Evolutionary conservation across 257 asterid species (phyloP), one percentile per base, ranked within the genome.

Genomic region (Anisodus acutangulus): DNA sequence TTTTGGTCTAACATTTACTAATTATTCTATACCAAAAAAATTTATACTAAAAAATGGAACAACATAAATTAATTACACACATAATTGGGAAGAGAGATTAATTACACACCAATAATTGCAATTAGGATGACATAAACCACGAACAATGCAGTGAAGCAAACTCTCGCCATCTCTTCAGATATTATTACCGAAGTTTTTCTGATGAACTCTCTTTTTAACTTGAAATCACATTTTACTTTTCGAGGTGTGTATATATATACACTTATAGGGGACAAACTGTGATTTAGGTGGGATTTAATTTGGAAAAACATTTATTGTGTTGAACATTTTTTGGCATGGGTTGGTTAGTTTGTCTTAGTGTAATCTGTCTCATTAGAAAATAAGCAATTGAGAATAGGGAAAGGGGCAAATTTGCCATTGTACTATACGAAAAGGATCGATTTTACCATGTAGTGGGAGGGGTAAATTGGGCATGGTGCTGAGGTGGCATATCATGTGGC

Each of bases 81-180:
- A 17, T 41, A 70, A 12, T 15, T 68, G 16, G 5, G 13, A 39
- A 39, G 12, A 37, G 51, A 39, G 78, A 68, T 68, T 9, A 39
- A 68, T 68, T 70, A 43, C 79, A 9, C 35, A 43, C 57, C 79
- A 70, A 70, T 1, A 43, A 70, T 43, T 70, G 37, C 79, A 43
- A 43, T 70, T 43, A 70, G 31, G 17, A 70, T 43, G 16, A 22
- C 79, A 70, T 43, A 70, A 70, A 70, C 57, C 79, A 43, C 17
- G 57, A 70, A 70, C 35, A 70, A 16, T 17, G 79, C 8, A 16
- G 57, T n/a, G 41, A 70, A 70, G 35, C 79, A 70, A 70, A 43
- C 79, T 70, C 37, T 43, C 17, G 79, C 53, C 79, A 70, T 70
- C 51, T 70, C 55, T 70, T 43, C 22, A 70, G 15, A 37, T 68